phyloP scores from a whole-genome alignment of 2,329 filamentous ascomycete species.

The Penicillium sp. region DNA sequence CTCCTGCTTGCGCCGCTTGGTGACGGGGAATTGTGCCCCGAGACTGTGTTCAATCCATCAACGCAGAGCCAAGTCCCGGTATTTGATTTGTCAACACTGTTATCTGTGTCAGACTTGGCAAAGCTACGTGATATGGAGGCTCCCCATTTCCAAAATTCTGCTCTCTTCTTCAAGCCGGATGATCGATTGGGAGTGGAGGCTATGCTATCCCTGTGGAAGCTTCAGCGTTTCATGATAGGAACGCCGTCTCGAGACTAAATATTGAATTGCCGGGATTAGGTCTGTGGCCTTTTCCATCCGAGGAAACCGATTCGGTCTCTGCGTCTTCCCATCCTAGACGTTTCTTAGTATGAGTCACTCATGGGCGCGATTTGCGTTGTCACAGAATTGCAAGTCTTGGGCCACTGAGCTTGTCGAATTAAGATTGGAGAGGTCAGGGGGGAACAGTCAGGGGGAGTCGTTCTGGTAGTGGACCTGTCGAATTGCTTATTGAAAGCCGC shows the following conservation, averaged over 20 bases:
- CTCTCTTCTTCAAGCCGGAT: constrained; percentile 40
- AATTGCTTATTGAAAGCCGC: no score
- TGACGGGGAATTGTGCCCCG: constrained; percentile 17
- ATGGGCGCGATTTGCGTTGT: no score
- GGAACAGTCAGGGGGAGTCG: no score
- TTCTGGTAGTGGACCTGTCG: no score
- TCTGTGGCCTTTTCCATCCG: background rate
- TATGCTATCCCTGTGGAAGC: constrained; percentile 42
- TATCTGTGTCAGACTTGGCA: constrained; percentile 33
- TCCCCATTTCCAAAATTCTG: constrained; percentile 33
- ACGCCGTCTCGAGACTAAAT: background rate
- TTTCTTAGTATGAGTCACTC: no score
- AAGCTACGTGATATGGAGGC: constrained; percentile 29
- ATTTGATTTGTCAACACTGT: constrained; percentile 38
- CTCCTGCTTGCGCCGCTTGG: constrained; percentile 16
- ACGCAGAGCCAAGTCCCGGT: constrained; percentile 36
- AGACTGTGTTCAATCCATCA: constrained; percentile 34
- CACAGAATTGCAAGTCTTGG: no score
- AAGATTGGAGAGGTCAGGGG: no score
- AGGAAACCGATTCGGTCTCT: background rate
- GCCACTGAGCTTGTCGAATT: no score
- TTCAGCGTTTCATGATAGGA: constrained; percentile 35
- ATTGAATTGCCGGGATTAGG: background rate
- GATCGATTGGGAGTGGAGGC: constrained; percentile 29
- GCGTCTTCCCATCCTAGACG: no score